These are phyloP conservation scores for Coelastrella sp. DNA, from an alignment of 139 green algal species.

Conservation along the genomic window DNA sequence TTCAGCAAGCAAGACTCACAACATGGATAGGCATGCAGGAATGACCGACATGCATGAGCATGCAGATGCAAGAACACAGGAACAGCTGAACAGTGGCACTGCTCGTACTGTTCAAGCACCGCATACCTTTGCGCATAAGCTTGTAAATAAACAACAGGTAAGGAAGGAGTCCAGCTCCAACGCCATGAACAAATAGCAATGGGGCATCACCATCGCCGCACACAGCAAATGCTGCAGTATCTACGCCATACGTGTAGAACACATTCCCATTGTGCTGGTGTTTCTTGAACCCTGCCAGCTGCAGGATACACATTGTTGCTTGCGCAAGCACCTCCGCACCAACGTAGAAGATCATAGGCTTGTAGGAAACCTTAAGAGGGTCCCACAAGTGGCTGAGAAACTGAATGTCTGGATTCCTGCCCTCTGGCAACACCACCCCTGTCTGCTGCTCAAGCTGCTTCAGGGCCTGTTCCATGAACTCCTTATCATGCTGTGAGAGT, in stretches of 20 bases:
- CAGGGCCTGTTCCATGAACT: not conserved
- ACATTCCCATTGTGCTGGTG: not conserved
- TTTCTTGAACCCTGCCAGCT: not conserved
- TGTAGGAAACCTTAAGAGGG: not conserved
- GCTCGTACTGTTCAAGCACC: no score
- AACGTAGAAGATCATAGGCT: not conserved
- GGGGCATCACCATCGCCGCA: not conserved
- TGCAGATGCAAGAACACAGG: no score
- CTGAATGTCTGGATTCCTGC: not conserved
- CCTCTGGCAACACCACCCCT: not conserved
- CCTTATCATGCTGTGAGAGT: not conserved
- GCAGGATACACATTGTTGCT: not conserved
- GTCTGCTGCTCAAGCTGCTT: not conserved
- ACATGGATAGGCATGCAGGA: no score
- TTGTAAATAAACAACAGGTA: not conserved
- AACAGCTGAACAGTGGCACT: no score
- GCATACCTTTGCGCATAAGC: not conserved
- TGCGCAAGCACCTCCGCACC: not conserved
- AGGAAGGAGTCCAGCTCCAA: not conserved
- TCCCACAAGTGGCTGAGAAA: not conserved
- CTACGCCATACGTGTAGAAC: not conserved
- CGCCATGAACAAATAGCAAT: not conserved
- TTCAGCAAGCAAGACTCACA: no score
- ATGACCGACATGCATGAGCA: no score
- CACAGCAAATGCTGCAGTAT: not conserved